Conservation (phyloP, 2,329 filamentous ascomycete species). For the Pleoardoris graminearum region DNA sequence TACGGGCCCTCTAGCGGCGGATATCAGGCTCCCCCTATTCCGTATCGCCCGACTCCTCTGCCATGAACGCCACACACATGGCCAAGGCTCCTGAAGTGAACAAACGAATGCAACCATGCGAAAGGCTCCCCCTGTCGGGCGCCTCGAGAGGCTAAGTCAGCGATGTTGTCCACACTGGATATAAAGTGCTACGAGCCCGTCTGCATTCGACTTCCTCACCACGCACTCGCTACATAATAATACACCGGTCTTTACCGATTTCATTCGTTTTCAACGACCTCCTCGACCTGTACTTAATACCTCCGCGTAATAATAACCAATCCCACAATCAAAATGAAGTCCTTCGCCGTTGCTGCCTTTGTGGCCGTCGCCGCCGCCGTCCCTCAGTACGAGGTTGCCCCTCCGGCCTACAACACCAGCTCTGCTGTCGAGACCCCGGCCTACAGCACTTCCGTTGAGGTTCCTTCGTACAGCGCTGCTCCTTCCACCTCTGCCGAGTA, state of each 20-base stretch:
- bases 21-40: constrained; percentile 36
- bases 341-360: constrained; percentile 40
- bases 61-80: constrained; percentile 26
- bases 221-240: constrained; percentile 45
- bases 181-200: constrained; percentile 38
- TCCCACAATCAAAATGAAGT: constrained; percentile 46
- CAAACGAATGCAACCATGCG: constrained; percentile 32
- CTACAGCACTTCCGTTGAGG: constrained; percentile 33
- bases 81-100: constrained; percentile 30
- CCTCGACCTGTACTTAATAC: constrained; percentile 39
- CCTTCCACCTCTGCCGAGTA: constrained; percentile 22
- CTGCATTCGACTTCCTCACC: constrained; percentile 33
- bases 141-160: constrained; percentile 29
- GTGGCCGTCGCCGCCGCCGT: constrained; percentile 30
- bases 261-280: constrained; percentile 42
- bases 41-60: constrained; percentile 32
- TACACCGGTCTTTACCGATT: constrained; percentile 45
- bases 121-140: constrained; percentile 29
- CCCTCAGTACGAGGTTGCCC: constrained; percentile 10
- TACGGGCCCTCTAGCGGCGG: constrained; percentile 26
- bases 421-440: constrained; percentile 21
- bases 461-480: constrained; percentile 21
- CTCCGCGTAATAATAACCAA: constrained; percentile 38
- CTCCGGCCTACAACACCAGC: constrained; percentile 23
- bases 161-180: constrained; percentile 31